These are phyloP conservation scores for Paragyromitra xinjiangensis DNA, from an alignment of 495 filamentous ascomycete species.

Conservation along the genomic window DNA sequence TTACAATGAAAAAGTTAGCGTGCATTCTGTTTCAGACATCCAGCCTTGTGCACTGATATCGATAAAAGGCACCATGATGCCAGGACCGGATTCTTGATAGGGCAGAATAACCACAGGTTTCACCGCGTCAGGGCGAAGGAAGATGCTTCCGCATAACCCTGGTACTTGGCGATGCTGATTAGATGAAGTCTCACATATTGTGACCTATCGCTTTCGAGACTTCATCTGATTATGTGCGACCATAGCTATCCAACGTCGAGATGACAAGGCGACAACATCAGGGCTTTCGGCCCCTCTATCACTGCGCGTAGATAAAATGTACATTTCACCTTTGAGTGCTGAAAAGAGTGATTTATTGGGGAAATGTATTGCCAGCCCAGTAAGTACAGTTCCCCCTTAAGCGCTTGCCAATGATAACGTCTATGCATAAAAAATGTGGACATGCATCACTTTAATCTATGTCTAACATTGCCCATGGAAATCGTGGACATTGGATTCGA, in stretches of 20 bases:
- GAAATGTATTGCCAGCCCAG: slow-evolving; percentile 37
- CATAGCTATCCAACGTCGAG: slow-evolving; percentile 44
- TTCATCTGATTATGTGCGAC: slow-evolving; percentile 53
- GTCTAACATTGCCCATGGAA: slow-evolving; percentile 42
- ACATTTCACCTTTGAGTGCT: slow-evolving; percentile 39
- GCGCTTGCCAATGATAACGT: slow-evolving; percentile 19
- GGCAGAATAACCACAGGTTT: slow-evolving; percentile 38
- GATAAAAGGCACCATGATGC: slow-evolving; percentile 11
- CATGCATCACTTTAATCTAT: slow-evolving; percentile 36
- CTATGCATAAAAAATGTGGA: slow-evolving; percentile 24
- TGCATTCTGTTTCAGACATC: slow-evolving; percentile 15
- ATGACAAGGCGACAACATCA: slow-evolving; percentile 48
- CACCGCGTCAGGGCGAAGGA: slow-evolving; percentile 46
- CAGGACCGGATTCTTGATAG: slow-evolving; percentile 36
- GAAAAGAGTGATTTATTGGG: slow-evolving; percentile 14
- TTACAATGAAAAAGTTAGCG: background rate
- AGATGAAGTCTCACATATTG: slow-evolving; percentile 47
- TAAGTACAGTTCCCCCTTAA: slow-evolving; percentile 19
- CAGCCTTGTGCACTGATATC: slow-evolving; percentile 2
- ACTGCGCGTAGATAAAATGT: slow-evolving; percentile 30
- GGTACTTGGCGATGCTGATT: slow-evolving; percentile 48
- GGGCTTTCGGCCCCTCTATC: slow-evolving; percentile 39
- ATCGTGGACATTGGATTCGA: slow-evolving; percentile 46
- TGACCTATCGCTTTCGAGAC: slow-evolving; percentile 50
- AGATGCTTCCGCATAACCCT: slow-evolving; percentile 44